A percentile compares a stretch with the other conserved stretches of the same genome.
Evolutionary conservation across 257 asterid species (phyloP).

Genomic region (Primulina eburnea): DNA sequence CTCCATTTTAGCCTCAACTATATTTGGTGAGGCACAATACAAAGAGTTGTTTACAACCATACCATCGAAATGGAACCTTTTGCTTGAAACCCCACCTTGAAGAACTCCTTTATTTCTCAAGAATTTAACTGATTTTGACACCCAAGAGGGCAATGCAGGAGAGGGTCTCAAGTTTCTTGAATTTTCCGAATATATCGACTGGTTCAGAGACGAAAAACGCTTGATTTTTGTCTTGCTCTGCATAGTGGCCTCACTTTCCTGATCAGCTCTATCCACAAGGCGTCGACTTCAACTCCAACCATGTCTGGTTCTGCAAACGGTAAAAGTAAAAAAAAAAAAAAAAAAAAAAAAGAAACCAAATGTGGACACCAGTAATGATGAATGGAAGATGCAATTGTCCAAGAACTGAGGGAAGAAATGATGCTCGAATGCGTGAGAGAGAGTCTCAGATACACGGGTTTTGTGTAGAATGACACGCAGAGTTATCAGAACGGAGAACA

Average conservation of each 20-base stretch:
- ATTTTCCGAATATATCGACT: not conserved
- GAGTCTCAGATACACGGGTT: slow-evolving; percentile 14
- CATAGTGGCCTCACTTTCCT: slow-evolving; percentile 29
- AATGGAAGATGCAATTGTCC: slow-evolving; percentile 16
- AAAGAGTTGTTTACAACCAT: slow-evolving; percentile 47
- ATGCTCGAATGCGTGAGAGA: slow-evolving; percentile 16
- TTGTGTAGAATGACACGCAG: slow-evolving; percentile 26
- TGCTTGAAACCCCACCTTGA: slow-evolving; percentile 33
- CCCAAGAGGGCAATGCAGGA: slow-evolving; percentile 44
- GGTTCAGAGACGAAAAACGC: slow-evolving; percentile 27
- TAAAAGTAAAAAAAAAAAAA: slow-evolving; percentile 22
- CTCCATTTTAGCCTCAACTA: slow-evolving; percentile 39
- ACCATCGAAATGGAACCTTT: slow-evolving; percentile 48
- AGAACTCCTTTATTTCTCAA: slow-evolving; percentile 34
- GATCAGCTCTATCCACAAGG: slow-evolving; percentile 50
- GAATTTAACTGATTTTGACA: slow-evolving; percentile 45
- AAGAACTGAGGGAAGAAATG: slow-evolving; percentile 35
- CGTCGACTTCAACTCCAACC: slow-evolving; percentile 32
- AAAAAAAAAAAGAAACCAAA: slow-evolving; percentile 16
- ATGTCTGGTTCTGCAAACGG: slow-evolving; percentile 33
- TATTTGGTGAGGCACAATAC: slow-evolving; percentile 49
- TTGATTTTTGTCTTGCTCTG: slow-evolving; percentile 26
- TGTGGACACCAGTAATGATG: slow-evolving; percentile 47
- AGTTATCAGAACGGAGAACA: slow-evolving; percentile 18
- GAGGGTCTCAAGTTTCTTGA: slow-evolving; percentile 36